Percentiles rank a stretch among this genome's conserved stretches.
phyloP scores from a whole-genome alignment of 2,329 filamentous ascomycete genomes.

The Aspergillus spinulosporus region DNA sequence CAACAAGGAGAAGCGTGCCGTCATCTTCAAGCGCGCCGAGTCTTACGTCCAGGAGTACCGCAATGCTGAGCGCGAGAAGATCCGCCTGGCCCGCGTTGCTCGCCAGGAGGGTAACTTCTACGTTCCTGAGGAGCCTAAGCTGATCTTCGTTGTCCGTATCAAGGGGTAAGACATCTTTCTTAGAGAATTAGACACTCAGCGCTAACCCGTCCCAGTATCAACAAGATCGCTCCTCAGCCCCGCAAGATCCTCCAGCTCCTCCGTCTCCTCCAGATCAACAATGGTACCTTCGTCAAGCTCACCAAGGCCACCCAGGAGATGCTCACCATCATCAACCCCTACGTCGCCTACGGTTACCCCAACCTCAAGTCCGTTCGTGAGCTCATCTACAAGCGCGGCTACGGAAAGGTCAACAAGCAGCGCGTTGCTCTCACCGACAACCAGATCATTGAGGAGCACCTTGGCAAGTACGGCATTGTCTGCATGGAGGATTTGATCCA shows the following conservation, averaged over 20 bases:
- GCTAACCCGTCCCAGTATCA: conserved; percentile 69
- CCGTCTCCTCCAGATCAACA: conserved; percentile 99
- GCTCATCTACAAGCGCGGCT: conserved; percentile 99
- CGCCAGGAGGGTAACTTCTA: conserved; percentile 93
- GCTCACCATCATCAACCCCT: conserved; percentile 98
- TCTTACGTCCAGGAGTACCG: conserved; percentile 99
- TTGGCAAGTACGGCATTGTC: conserved; percentile 98
- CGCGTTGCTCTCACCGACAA: conserved; percentile 96
- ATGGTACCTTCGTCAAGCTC: conserved; percentile 94
- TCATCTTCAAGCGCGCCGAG: conserved; percentile 99
- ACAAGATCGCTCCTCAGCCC: conserved; percentile 99
- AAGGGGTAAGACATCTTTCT: conserved; percentile 68
- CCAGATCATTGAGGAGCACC: conserved; percentile 91
- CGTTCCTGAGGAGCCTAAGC: conserved; percentile 89
- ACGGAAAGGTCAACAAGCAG: conserved; percentile 99
- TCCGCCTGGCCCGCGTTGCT: conserved; percentile 84
- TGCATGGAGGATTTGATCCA: conserved; percentile 99
- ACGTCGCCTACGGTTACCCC: conserved; percentile 98
- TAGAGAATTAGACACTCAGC: not conserved
- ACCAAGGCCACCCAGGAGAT: conserved; percentile 98
- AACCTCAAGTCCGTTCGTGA: conserved; percentile 99
- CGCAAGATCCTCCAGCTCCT: conserved; percentile 99
- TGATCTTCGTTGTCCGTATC: conserved; percentile 98
- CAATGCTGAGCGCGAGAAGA: conserved; percentile 96
- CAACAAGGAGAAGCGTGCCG: conserved; percentile 97